These are phyloP conservation scores for Trichoderma gracile DNA, from an alignment of 2,329 filamentous ascomycete species.

Conservation along the genomic window DNA sequence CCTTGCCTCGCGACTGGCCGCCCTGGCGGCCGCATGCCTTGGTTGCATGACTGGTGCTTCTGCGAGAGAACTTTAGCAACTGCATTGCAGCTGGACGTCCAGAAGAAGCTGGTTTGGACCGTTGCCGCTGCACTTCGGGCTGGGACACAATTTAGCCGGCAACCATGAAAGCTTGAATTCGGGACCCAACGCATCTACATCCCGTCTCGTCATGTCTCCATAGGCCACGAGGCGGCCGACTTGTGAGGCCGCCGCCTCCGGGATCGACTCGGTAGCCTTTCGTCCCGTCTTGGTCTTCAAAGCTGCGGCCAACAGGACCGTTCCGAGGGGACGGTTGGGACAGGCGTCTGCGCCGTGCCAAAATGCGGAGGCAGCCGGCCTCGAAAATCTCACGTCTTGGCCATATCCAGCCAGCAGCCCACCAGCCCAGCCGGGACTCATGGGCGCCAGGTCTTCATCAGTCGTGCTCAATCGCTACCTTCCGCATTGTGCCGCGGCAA, in stretches of 20 bases:
- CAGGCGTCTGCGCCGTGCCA: slow-evolving; percentile 9
- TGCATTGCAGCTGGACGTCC: slow-evolving; percentile 2
- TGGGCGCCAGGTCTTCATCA: background rate
- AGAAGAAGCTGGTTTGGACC: background rate
- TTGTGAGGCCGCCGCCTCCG: slow-evolving; percentile 11
- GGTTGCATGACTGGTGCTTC: background rate
- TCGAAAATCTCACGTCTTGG: slow-evolving; percentile 13
- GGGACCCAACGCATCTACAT: slow-evolving; percentile 16
- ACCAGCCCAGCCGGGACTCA: background rate
- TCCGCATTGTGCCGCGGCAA: background rate
- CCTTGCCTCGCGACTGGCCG: background rate
- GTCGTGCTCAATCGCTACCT: background rate
- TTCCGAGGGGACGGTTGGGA: slow-evolving; percentile 3
- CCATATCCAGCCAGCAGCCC: background rate
- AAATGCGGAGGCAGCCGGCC: slow-evolving; percentile 21
- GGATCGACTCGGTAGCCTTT: background rate
- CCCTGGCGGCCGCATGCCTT: background rate
- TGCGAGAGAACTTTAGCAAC: background rate
- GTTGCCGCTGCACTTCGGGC: background rate
- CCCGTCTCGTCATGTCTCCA: slow-evolving; percentile 18
- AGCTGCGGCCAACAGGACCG: background rate
- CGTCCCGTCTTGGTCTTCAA: background rate
- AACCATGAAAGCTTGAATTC: slow-evolving; percentile 9
- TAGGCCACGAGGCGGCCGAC: slow-evolving; percentile 24
- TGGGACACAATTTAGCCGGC: slow-evolving; percentile 9